These are phyloP conservation scores for Phytophthora uliginosa DNA, from an alignment of 352 stramenopile genomes.

Conservation along the genomic window DNA sequence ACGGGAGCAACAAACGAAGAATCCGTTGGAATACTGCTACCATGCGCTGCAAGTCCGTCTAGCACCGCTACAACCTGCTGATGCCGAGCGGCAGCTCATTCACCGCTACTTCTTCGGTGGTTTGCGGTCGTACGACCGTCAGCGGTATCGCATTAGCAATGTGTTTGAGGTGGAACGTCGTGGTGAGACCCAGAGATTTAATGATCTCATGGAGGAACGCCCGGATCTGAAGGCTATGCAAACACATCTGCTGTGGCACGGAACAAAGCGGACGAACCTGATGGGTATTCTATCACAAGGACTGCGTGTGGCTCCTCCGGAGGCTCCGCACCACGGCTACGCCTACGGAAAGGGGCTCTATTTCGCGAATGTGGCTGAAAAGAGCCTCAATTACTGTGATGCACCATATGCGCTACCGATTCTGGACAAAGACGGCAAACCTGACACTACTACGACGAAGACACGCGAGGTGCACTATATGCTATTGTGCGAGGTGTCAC, in stretches of 20 bases:
- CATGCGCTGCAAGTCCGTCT: constrained; percentile 76
- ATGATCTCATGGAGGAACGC: constrained; percentile 49
- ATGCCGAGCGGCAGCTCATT: constrained; percentile 57
- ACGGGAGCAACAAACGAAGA: constrained; percentile 22
- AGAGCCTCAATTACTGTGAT: constrained; percentile 84
- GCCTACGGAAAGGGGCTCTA: constrained; percentile 91
- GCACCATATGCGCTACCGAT: constrained; percentile 57
- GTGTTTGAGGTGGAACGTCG: constrained; percentile 73
- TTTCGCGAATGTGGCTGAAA: constrained; percentile 83
- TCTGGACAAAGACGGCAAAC: constrained; percentile 37
- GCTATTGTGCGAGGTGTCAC: constrained; percentile 78
- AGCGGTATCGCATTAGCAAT: constrained; percentile 66
- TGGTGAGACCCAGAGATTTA: constrained; percentile 64
- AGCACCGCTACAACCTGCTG: constrained; percentile 33
- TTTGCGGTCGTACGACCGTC: constrained; percentile 34
- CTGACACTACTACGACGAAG: constrained; percentile 46
- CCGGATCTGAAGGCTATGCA: constrained; percentile 49
- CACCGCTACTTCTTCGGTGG: constrained; percentile 76
- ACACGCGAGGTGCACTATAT: constrained; percentile 74
- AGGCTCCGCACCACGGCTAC: constrained; percentile 86
- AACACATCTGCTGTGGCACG: constrained; percentile 86
- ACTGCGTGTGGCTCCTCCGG: constrained; percentile 86
- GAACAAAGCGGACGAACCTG: constrained; percentile 84
- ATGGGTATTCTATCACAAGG: constrained; percentile 90
- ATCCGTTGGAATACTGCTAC: constrained; percentile 88